Evolutionary conservation across 257 asterid species (phyloP), one percentile per base, ranked within the genome.

Genomic region (Solanum verrucosum): DNA sequence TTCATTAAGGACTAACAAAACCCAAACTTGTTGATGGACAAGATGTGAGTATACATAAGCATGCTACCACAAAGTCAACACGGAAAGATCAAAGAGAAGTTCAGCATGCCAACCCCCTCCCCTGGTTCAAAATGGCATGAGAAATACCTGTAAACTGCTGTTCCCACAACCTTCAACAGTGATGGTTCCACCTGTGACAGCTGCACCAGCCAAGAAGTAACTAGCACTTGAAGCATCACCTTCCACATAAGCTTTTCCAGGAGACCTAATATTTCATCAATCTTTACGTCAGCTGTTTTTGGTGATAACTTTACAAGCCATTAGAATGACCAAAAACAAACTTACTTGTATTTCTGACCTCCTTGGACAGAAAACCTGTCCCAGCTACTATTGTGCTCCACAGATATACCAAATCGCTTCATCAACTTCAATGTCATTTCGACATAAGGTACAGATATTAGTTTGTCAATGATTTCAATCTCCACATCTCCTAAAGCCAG

Each of bases 181-280:
- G 72, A 90, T 40, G 49, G 98, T 96, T 89, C 99, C 99, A 87
- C 81, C 81, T 9, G 46, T 73, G 46, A 73, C 81, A 20, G 81
- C 99, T 44, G 99, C 99, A 87, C 99, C 99, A 70, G 99, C 99
- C 94, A 97, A 93, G 94, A 97, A 97, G 94, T 97, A 97, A 89
- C 99, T 97, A 87, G 99, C 99, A 84, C 99, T 97, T n/a, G 99
- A 97, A 84, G 99, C 99, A 90, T 97, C 99, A 82, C 99, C 99
- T 95, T 97, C 99, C 16, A 97, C 99, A 86, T 89, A 96, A 83
- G 98, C 95, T 52, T 96, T 96, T 85, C 99, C 99, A 46, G 99
- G 99, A 82, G 99, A 97, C 92, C 99, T 97, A 81, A 15, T 10
- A 72, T 72, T 44, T 29, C 84, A 49, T 44, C 52, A 49, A 29